Conservation (phyloP, 2,329 filamentous ascomycete genomes). For the Aspergillus neotritici region DNA sequence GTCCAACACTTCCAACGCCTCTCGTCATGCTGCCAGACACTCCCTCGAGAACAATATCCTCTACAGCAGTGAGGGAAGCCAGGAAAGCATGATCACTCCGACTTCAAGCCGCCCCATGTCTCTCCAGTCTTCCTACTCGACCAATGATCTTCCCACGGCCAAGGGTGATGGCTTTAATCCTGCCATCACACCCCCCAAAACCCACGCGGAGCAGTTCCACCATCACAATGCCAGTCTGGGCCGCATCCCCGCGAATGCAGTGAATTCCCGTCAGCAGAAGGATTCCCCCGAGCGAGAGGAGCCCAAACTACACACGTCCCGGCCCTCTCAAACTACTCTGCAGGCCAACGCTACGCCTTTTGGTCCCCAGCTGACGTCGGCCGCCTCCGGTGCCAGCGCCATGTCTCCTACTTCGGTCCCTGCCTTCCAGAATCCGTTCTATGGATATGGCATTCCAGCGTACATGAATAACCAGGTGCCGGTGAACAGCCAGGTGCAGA, state of each 20-base stretch:
- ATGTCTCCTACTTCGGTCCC: slow-evolving; percentile 30
- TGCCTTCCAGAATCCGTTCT: slow-evolving; percentile 38
- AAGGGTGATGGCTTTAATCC: slow-evolving; percentile 59
- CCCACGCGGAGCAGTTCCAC: slow-evolving; percentile 55
- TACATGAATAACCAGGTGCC: slow-evolving; percentile 49
- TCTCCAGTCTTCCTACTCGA: slow-evolving; percentile 80
- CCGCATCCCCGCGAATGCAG: slow-evolving; percentile 63
- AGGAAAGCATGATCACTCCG: slow-evolving; percentile 22
- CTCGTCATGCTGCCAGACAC: slow-evolving; percentile 40
- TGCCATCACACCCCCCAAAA: slow-evolving; percentile 48
- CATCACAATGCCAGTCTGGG: slow-evolving; percentile 78
- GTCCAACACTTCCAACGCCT: slow-evolving; percentile 17
- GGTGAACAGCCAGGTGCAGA: slow-evolving; percentile 29
- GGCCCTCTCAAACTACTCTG: slow-evolving; percentile 63
- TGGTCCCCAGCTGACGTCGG: slow-evolving; percentile 54
- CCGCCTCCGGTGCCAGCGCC: slow-evolving; percentile 21
- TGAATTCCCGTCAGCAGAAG: slow-evolving; percentile 57
- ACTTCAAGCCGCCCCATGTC: slow-evolving; percentile 37
- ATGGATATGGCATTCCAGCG: slow-evolving; percentile 48
- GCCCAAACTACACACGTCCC: slow-evolving; percentile 44
- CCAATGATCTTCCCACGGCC: slow-evolving; percentile 79
- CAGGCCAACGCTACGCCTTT: slow-evolving; percentile 78
- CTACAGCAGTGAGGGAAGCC: slow-evolving; percentile 25
- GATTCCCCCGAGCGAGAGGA: slow-evolving; percentile 43
- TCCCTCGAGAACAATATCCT: slow-evolving; percentile 41